phyloP scores from a whole-genome alignment of 169 alveolate species.

The Cryptosporidium baileyi region DNA sequence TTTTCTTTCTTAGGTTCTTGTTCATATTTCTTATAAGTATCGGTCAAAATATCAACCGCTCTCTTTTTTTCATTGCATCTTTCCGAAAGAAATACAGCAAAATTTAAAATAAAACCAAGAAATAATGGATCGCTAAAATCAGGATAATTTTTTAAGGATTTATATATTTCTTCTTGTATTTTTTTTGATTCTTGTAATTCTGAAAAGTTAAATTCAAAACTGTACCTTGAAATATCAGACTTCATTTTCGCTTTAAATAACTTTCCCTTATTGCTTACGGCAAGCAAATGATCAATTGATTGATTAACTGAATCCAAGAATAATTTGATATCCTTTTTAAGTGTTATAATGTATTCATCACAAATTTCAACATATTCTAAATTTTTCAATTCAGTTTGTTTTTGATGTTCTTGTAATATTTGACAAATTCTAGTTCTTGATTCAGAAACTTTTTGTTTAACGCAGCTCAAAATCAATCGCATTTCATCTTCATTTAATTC shows the following conservation, averaged over 20 bases:
- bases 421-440: background rate
- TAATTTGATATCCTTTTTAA: slow-evolving; percentile 9
- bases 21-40: background rate
- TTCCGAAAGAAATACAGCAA: slow-evolving; percentile 14
- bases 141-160: background rate
- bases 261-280: background rate
- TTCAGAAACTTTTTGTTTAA: slow-evolving; percentile 18
- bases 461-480: background rate
- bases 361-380: background rate
- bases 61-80: slow-evolving; percentile 21
- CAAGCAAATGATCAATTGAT: background rate
- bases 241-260: slow-evolving; percentile 20
- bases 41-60: background rate
- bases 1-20: background rate
- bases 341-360: slow-evolving; percentile 13
- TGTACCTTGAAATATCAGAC: slow-evolving; percentile 37
- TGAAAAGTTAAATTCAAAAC: slow-evolving; percentile 19
- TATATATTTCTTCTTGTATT: background rate
- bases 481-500: slow-evolving; percentile 54
- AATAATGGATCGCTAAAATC: background rate
- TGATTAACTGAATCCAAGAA: slow-evolving; percentile 6
- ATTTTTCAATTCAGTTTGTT: background rate
- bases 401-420: slow-evolving; percentile 6
- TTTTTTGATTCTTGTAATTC: background rate
- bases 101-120: background rate